Evolutionary conservation across 495 filamentous ascomycete genomes (phyloP).

Genomic region (Penicillium steckii): DNA sequence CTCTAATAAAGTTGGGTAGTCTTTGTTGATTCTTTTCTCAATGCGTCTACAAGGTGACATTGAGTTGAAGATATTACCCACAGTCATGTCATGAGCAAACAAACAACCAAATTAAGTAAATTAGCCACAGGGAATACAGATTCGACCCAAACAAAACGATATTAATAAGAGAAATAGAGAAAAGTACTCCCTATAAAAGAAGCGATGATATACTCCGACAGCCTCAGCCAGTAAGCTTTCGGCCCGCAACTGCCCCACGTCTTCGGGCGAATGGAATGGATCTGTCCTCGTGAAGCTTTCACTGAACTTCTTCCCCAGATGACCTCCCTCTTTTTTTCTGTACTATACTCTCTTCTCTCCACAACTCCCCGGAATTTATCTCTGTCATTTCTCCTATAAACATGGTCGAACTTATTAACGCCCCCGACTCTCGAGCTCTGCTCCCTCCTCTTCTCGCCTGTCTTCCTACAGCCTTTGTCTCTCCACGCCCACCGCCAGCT

Average conservation of each 20-base stretch:
- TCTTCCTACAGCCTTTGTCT: constrained; percentile 80
- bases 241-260: neutral
- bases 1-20: too few species aligned
- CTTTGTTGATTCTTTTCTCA: neutral
- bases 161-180: neutral
- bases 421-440: constrained; percentile 63
- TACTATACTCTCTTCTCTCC: neutral
- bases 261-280: constrained; percentile 24
- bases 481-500: constrained; percentile 70
- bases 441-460: constrained; percentile 79
- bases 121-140: too few species aligned
- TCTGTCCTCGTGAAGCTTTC: neutral
- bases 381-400: constrained; percentile 13
- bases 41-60: neutral
- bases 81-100: neutral
- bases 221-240: neutral
- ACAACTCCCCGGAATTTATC: neutral
- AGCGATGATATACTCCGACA: neutral
- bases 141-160: too few species aligned
- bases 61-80: neutral
- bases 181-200: neutral
- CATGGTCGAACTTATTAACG: constrained; percentile 57
- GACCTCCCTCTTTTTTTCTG: neutral
- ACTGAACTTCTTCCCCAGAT: neutral
- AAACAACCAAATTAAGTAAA: neutral